A percentile compares a stretch with the other conserved stretches of the same genome.
Conservation (phyloP, 768 basidiomycete species). For the Phanerodontia chrysosporium region DNA sequence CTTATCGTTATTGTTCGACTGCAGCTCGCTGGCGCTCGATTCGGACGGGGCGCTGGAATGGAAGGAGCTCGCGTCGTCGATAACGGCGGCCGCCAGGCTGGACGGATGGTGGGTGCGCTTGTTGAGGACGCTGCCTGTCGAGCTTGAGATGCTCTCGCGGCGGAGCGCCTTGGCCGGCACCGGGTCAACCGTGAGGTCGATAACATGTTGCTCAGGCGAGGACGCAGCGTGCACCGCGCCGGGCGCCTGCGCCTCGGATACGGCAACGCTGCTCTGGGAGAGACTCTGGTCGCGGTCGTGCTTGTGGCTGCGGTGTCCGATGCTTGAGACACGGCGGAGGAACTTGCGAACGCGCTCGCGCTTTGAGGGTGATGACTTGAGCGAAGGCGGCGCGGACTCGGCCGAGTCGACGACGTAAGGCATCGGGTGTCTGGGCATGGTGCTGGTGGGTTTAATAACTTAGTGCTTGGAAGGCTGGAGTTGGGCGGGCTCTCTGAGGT, state of each 20-base stretch:
- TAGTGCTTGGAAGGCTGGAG: background rate
- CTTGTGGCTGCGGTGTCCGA: constrained; percentile 2
- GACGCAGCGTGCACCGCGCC: background rate
- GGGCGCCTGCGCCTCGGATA: constrained; percentile 1
- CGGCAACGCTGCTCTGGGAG: background rate
- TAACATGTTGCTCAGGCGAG: background rate
- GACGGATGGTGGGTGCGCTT: background rate
- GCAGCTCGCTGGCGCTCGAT: background rate
- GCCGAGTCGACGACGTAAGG: background rate
- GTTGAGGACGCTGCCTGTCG: background rate
- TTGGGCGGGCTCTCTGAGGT: background rate
- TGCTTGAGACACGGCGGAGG: constrained; percentile 1
- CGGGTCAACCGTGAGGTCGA: constrained; percentile 1
- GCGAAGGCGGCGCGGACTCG: background rate
- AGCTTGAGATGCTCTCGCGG: background rate
- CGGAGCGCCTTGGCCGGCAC: background rate
- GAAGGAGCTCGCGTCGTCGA: constrained; percentile 6
- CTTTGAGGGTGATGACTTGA: constrained; percentile 2
- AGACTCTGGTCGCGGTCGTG: background rate
- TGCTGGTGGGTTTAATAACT: constrained; percentile 2
- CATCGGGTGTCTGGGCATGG: constrained; percentile 1
- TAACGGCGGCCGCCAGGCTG: background rate
- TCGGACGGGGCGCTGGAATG: constrained; percentile 6
- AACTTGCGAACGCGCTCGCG: constrained; percentile 3
- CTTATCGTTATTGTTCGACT: background rate